A percentile compares a stretch with the other conserved stretches of the same genome.
These are phyloP conservation scores for Geosmithia flava DNA, from an alignment of 2,329 filamentous ascomycete genomes.

Conservation along the genomic window DNA sequence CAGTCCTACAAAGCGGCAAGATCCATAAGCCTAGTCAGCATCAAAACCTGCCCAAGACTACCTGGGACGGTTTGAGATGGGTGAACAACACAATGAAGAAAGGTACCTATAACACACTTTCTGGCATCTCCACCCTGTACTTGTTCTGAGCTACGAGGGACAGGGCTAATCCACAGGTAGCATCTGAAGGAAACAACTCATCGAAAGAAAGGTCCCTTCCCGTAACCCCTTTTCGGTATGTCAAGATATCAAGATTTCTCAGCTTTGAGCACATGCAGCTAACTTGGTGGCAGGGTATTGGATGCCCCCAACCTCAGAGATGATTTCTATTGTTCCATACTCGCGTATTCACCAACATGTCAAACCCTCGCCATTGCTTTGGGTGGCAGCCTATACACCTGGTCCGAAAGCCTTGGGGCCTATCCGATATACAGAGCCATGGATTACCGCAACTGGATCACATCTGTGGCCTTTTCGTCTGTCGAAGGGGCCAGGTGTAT, in stretches of 20 bases:
- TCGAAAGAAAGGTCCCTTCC: not conserved
- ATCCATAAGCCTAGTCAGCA: constrained; percentile 1
- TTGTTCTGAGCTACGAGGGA: not conserved
- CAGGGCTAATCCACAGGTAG: not conserved
- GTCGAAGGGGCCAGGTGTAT: constrained; percentile 62
- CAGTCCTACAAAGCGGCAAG: not conserved
- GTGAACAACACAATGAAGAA: not conserved
- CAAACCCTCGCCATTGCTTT: constrained; percentile 76
- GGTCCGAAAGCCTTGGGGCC: constrained; percentile 68
- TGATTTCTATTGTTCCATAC: constrained; percentile 87
- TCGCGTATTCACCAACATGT: constrained; percentile 69
- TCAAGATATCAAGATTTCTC: constrained; percentile 10
- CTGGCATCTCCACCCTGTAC: not conserved
- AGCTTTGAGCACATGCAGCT: not conserved
- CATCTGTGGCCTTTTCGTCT: constrained; percentile 85
- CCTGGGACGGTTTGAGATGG: constrained; percentile 4
- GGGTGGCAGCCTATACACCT: constrained; percentile 68
- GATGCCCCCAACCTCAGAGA: constrained; percentile 84
- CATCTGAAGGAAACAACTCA: not conserved
- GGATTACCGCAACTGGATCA: constrained; percentile 42
- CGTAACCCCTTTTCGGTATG: constrained; percentile 2
- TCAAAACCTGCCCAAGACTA: constrained; percentile 2
- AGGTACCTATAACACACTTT: not conserved
- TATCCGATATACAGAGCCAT: constrained; percentile 24
- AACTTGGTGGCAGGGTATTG: constrained; percentile 45